Percentiles rank a stretch among this genome's conserved stretches.
Evolutionary conservation across 2,329 filamentous ascomycete species (phyloP).

Genomic region (Nothopassalora personata): DNA sequence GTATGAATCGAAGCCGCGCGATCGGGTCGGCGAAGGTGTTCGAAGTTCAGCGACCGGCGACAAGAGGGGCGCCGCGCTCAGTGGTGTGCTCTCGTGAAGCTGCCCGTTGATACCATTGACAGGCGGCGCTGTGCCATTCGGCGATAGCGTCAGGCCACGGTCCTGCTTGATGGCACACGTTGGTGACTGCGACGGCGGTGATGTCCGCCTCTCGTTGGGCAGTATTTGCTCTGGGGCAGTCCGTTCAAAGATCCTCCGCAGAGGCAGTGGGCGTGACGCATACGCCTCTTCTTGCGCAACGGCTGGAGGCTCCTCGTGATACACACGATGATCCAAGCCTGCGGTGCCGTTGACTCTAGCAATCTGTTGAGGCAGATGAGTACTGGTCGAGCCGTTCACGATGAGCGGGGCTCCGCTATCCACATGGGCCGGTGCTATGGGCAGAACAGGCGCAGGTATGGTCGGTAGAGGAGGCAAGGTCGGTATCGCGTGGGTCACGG

Average conservation of each 20-base stretch:
- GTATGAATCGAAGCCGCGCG: conserved; percentile 48
- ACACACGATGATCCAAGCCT: not conserved
- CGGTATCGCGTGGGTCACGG: conserved; percentile 9
- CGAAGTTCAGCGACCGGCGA: conserved; percentile 70
- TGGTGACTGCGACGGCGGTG: conserved; percentile 12
- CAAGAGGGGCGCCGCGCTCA: conserved; percentile 41
- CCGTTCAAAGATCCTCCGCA: conserved; percentile 2
- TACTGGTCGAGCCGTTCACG: conserved; percentile 37
- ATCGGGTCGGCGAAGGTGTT: conserved; percentile 63
- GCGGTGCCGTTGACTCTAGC: conserved; percentile 15
- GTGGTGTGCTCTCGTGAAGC: conserved; percentile 13
- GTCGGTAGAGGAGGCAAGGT: not conserved
- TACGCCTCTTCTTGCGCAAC: conserved; percentile 1
- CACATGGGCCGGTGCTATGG: conserved; percentile 12
- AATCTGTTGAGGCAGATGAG: conserved; percentile 8
- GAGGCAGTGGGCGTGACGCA: conserved; percentile 1
- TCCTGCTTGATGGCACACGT: conserved; percentile 15
- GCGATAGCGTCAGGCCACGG: conserved; percentile 14
- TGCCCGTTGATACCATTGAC: conserved; percentile 17
- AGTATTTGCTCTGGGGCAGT: not conserved
- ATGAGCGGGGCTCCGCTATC: conserved; percentile 35
- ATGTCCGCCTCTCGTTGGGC: not conserved
- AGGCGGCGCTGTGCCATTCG: conserved; percentile 19
- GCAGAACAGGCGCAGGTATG: conserved; percentile 1
- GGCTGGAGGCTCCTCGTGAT: conserved; percentile 6